A percentile compares a stretch with the other conserved stretches of the same genome.
Evolutionary conservation across 257 asterid genomes (phyloP).

Genomic region (Solanum medicagineum): DNA sequence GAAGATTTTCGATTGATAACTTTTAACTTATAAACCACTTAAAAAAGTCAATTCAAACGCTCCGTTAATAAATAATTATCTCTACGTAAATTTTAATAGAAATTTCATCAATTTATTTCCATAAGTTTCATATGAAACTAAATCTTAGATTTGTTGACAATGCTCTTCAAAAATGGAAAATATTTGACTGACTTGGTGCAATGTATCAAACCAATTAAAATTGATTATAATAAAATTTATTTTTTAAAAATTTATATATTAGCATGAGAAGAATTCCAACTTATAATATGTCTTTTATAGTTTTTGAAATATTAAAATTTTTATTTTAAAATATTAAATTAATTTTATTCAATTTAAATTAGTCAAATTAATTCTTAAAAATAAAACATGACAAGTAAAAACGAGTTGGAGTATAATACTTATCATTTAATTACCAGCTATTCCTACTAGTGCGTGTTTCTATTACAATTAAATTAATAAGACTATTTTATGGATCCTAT

Average conservation of each 20-base stretch:
- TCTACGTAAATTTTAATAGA: neutral
- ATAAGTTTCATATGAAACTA: neutral
- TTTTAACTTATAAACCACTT: too few species aligned
- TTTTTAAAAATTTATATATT: neutral
- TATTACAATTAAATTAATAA: neutral
- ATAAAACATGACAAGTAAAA: neutral
- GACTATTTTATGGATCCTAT: neutral
- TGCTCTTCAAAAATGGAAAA: too few species aligned
- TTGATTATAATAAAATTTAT: neutral
- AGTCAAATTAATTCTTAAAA: neutral
- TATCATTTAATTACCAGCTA: neutral
- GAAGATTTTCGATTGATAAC: too few species aligned
- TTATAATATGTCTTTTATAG: neutral
- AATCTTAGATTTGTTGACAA: neutral
- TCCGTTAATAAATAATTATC: neutral
- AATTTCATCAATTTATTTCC: neutral
- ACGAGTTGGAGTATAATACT: neutral
- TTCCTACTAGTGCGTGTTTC: neutral
- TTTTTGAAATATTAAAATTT: neutral
- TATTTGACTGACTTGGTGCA: neutral
- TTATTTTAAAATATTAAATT: neutral
- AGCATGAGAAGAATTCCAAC: neutral
- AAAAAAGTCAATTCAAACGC: too few species aligned
- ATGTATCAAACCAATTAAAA: neutral
- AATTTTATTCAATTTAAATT: neutral